Evolutionary conservation across 306 rosid genomes (phyloP).

Genomic region (Inga leiocalycina): DNA sequence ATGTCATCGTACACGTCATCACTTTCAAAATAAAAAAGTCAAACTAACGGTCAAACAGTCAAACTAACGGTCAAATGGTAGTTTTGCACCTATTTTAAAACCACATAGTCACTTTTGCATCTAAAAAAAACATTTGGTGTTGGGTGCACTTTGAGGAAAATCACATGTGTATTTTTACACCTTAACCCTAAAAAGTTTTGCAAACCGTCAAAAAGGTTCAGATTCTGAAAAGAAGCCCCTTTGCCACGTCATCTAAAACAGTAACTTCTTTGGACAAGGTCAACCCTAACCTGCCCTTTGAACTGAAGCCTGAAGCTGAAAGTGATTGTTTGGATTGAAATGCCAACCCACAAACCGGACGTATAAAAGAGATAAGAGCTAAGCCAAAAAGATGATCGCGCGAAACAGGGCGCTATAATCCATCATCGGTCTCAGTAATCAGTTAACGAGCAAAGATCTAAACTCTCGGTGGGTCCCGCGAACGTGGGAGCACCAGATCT

Average conservation of each 20-base stretch:
- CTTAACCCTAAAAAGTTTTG: not conserved
- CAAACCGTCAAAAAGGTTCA: not conserved
- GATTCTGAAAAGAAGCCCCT: not conserved
- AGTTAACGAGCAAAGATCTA: not conserved
- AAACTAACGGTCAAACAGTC: too few species aligned
- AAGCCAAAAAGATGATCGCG: not conserved
- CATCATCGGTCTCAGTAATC: not conserved
- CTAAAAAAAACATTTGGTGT: too few species aligned
- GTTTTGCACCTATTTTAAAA: too few species aligned
- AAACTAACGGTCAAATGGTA: too few species aligned
- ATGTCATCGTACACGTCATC: too few species aligned
- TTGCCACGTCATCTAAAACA: not conserved
- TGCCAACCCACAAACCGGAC: not conserved
- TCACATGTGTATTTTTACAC: too few species aligned
- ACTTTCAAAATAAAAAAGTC: too few species aligned
- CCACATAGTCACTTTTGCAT: too few species aligned
- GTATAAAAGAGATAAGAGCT: not conserved
- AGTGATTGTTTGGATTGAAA: not conserved
- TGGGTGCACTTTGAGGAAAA: too few species aligned
- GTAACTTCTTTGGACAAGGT: not conserved
- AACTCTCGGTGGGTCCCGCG: slow-evolving; percentile 7
- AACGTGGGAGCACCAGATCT: not conserved
- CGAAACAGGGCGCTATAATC: not conserved
- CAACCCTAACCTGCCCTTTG: not conserved
- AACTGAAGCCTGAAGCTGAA: not conserved